Conservation (phyloP, 768 basidiomycete genomes). For the Termitomyces eurrhizus region DNA sequence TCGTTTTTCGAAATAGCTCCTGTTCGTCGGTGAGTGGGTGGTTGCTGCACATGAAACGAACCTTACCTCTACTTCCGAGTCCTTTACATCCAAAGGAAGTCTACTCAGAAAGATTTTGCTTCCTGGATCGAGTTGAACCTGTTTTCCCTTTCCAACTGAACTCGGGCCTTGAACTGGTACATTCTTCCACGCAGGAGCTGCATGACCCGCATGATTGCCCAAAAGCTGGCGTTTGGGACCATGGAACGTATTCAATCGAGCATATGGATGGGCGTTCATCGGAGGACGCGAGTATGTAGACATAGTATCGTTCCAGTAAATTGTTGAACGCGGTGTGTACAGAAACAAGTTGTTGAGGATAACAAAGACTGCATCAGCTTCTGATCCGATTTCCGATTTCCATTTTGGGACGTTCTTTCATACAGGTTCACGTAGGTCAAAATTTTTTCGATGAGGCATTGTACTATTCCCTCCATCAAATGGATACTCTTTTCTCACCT, state of each 20-base stretch:
- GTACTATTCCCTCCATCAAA: not conserved
- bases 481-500: not conserved
- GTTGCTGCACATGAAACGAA: not conserved
- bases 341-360: not conserved
- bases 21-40: conserved; percentile 21
- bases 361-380: not conserved
- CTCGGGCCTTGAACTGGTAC: conserved; percentile 14
- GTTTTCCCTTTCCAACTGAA: conserved; percentile 28
- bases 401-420: not conserved
- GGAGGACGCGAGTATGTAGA: conserved; percentile 2
- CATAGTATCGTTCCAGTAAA: not conserved
- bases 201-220: conserved; percentile 52
- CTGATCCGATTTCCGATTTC: conserved; percentile 3
- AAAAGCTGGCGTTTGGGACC: conserved; percentile 51
- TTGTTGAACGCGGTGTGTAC: not conserved
- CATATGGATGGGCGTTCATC: conserved; percentile 22
- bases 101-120: conserved; percentile 68
- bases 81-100: conserved; percentile 65
- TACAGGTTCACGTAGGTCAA: too few species aligned
- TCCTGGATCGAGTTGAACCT: conserved; percentile 30
- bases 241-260: conserved; percentile 46
- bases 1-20: conserved; percentile 74
- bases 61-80: conserved; percentile 64
- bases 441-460: not conserved
- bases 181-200: conserved; percentile 61